A percentile compares a stretch with the other conserved stretches of the same genome.
phyloP scores from a whole-genome alignment of 2,329 filamentous ascomycete genomes.

The Ophiostoma sp. region DNA sequence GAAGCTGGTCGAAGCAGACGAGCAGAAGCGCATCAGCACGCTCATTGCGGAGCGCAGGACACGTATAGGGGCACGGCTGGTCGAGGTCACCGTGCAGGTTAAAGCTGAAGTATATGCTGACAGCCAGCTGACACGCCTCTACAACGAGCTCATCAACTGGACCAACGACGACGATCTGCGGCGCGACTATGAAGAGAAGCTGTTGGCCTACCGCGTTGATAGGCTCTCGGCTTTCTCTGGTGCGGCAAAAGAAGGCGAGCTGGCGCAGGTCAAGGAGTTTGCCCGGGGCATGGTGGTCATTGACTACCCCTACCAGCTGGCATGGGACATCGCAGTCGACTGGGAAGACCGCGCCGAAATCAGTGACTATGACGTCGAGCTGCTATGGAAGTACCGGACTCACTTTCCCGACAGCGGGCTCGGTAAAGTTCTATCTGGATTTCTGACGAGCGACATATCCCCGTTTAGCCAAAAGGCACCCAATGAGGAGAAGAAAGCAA shows the following conservation, averaged over 20 bases:
- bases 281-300: constrained; percentile 95
- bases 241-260: constrained; percentile 62
- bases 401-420: constrained; percentile 83
- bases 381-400: constrained; percentile 73
- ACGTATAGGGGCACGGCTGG: constrained; percentile 75
- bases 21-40: constrained; percentile 82
- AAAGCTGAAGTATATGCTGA: constrained; percentile 74
- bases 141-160: constrained; percentile 85
- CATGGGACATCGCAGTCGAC: constrained; percentile 86
- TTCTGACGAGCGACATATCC: constrained; percentile 75
- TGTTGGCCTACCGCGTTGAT: constrained; percentile 76
- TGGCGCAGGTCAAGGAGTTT: constrained; percentile 66
- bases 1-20: constrained; percentile 76
- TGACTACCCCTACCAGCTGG: constrained; percentile 80
- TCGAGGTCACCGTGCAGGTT: constrained; percentile 78
- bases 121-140: constrained; percentile 75
- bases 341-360: constrained; percentile 77
- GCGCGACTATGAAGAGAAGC: constrained; percentile 82
- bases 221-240: constrained; percentile 64
- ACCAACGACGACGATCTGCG: constrained; percentile 77
- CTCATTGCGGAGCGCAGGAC: constrained; percentile 86
- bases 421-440: constrained; percentile 74
- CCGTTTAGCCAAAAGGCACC: constrained; percentile 57
- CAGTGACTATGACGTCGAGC: constrained; percentile 67
- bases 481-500: constrained; percentile 22